These are phyloP conservation scores for Colletotrichum spinosum DNA, from an alignment of 2,329 filamentous ascomycete genomes.

Conservation along the genomic window DNA sequence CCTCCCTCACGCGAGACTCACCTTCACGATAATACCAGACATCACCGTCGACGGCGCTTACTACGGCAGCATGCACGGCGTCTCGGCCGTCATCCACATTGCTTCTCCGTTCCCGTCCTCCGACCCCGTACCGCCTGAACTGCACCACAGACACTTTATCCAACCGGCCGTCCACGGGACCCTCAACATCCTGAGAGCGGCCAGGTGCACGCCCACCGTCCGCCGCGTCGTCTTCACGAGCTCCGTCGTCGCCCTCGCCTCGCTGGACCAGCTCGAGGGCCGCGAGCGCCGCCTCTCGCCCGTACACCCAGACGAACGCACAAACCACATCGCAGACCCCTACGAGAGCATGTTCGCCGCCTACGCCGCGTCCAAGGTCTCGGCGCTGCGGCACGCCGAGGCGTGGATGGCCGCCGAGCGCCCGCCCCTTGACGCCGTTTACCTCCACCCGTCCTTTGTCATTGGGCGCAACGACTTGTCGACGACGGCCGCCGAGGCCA, in stretches of 20 bases:
- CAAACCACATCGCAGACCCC: conserved; percentile 28
- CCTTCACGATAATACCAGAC: conserved; percentile 50
- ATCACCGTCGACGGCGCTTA: conserved; percentile 51
- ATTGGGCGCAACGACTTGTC: conserved; percentile 50
- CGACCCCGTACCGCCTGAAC: conserved; percentile 71
- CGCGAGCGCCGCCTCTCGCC: conserved; percentile 8
- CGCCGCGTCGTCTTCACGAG: conserved; percentile 60
- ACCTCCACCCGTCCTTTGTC: conserved; percentile 51
- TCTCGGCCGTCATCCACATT: conserved; percentile 50
- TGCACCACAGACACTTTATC: conserved; percentile 60
- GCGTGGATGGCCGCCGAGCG: conserved; percentile 46
- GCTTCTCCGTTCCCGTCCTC: conserved; percentile 44
- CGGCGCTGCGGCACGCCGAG: conserved; percentile 47
- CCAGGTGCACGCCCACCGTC: conserved; percentile 51
- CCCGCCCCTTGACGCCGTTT: conserved; percentile 50
- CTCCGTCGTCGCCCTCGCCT: conserved; percentile 56
- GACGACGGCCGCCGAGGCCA: conserved; percentile 42
- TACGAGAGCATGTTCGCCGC: conserved; percentile 45
- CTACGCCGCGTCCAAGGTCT: conserved; percentile 51
- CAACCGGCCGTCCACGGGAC: conserved; percentile 68
- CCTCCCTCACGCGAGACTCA: conserved; percentile 39
- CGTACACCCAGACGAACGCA: conserved; percentile 17
- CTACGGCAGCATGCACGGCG: conserved; percentile 54
- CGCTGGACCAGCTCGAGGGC: conserved; percentile 31
- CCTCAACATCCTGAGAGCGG: conserved; percentile 59